A percentile compares a stretch with the other conserved stretches of the same genome.
phyloP scores from a whole-genome alignment of 495 filamentous ascomycete genomes.

The Aspergillus cristatus region DNA sequence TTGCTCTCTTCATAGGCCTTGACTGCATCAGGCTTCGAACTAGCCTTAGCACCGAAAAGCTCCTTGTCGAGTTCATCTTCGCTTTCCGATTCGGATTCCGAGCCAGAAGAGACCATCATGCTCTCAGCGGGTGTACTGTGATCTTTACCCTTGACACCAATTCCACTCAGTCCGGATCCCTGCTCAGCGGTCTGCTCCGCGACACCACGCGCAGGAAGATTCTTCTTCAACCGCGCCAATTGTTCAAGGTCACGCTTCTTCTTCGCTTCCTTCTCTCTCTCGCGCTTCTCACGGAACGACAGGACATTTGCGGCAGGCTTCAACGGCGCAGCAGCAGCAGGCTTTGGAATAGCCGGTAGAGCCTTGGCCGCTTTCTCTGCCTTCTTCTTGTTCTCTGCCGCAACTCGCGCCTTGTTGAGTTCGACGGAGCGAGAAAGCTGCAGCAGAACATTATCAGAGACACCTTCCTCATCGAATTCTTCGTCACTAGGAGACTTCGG shows the following conservation, averaged over 20 bases:
- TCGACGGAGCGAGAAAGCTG: conserved; percentile 41
- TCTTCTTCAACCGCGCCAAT: conserved; percentile 54
- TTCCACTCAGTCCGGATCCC: conserved; percentile 66
- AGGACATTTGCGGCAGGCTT: conserved; percentile 28
- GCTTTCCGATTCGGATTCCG: conserved; percentile 68
- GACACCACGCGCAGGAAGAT: conserved; percentile 41
- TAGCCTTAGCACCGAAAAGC: conserved; percentile 45
- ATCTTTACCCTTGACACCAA: conserved; percentile 75
- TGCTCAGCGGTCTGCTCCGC: conserved; percentile 55
- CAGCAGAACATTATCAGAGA: conserved; percentile 34
- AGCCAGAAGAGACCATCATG: conserved; percentile 73
- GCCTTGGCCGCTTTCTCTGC: conserved; percentile 26
- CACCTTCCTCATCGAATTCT: conserved; percentile 31
- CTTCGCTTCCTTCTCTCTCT: conserved; percentile 64
- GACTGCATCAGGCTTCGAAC: conserved; percentile 36
- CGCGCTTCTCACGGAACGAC: conserved; percentile 58
- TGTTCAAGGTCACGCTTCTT: conserved; percentile 59
- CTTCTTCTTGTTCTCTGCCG: conserved; percentile 27
- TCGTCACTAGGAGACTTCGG: conserved; percentile 24
- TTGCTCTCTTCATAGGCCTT: conserved; percentile 47
- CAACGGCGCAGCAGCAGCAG: conserved; percentile 20
- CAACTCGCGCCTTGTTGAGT: conserved; percentile 34
- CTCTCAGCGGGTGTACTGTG: conserved; percentile 64
- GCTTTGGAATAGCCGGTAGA: conserved; percentile 24
- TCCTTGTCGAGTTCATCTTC: conserved; percentile 56